Conservation (phyloP, 352 stramenopile genomes). For the Globisporangium mamillatum region DNA sequence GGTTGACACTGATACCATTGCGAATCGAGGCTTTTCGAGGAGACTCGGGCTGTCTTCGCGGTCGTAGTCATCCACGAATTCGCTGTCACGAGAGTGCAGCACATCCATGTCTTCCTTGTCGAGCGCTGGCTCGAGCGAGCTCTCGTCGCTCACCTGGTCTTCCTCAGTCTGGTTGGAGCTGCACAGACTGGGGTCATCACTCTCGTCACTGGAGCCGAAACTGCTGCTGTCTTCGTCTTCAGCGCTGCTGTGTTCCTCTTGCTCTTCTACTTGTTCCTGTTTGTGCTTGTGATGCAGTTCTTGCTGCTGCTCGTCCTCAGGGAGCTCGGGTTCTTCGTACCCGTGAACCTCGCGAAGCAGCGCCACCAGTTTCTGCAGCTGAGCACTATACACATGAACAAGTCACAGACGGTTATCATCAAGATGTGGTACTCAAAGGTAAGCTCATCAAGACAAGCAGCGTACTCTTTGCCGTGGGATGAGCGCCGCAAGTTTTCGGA, state of each 20-base stretch:
- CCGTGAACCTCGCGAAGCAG: constrained; percentile 29
- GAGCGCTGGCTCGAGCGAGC: neutral
- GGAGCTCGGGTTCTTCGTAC: constrained; percentile 26
- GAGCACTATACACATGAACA: constrained; percentile 23
- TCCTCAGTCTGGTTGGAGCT: constrained; percentile 58
- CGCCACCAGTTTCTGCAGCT: constrained; percentile 41
- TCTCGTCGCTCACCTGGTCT: constrained; percentile 10
- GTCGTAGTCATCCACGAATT: neutral
- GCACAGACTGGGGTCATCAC: neutral
- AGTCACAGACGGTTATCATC: constrained; percentile 4
- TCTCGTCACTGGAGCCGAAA: constrained; percentile 4
- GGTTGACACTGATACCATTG: neutral
- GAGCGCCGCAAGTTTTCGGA: constrained; percentile 14
- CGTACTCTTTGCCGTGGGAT: constrained; percentile 18
- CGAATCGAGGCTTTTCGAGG: neutral
- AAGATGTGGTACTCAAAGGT: neutral
- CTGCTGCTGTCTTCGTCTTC: constrained; percentile 23
- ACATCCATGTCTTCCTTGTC: neutral
- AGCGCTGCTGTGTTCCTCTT: constrained; percentile 1
- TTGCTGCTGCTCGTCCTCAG: constrained; percentile 27
- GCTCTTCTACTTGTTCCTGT: constrained; percentile 18
- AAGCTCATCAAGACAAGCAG: neutral
- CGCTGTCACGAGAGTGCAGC: neutral
- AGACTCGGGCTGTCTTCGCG: neutral
- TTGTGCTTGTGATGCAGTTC: constrained; percentile 21